phyloP scores from a whole-genome alignment of 1,284 basidiomycete genomes.

The Trichosporon coremiiforme region DNA sequence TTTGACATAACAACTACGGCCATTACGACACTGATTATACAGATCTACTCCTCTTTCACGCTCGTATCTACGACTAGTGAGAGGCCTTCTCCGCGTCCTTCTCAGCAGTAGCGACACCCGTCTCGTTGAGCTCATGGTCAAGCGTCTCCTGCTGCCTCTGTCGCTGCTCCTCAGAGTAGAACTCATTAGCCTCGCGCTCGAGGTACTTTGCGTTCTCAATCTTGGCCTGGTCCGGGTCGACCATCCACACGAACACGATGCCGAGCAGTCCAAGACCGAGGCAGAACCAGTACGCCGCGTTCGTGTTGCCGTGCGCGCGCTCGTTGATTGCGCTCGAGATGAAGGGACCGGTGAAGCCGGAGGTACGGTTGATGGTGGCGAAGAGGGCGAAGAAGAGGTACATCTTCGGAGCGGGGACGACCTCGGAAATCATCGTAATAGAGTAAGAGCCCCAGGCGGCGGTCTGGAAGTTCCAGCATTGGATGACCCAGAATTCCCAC shows the following conservation, averaged over 20 bases:
- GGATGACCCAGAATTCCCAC: conserved; percentile 30
- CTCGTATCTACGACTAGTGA: background rate
- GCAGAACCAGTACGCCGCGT: conserved; percentile 33
- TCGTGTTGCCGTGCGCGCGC: conserved; percentile 31
- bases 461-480: conserved; percentile 26
- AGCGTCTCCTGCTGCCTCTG: conserved; percentile 10
- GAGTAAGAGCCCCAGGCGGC: conserved; percentile 32
- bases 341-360: conserved; percentile 31
- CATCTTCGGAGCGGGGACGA: conserved; percentile 33
- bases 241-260: conserved; percentile 26
- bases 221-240: conserved; percentile 33
- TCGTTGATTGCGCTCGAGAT: conserved; percentile 34
- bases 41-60: background rate
- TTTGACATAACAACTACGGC: conserved; percentile 1
- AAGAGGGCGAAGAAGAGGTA: conserved; percentile 32
- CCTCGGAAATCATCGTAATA: conserved; percentile 34
- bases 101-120: background rate
- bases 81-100: background rate
- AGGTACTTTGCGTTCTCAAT: conserved; percentile 33
- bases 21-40: background rate
- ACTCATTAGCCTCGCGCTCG: conserved; percentile 30
- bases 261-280: conserved; percentile 28
- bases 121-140: conserved; percentile 18
- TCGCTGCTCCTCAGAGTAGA: conserved; percentile 28
- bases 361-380: conserved; percentile 17